These are phyloP conservation scores for Erodium trifolium DNA, from an alignment of 441 rosid genomes.

Conservation along the genomic window DNA sequence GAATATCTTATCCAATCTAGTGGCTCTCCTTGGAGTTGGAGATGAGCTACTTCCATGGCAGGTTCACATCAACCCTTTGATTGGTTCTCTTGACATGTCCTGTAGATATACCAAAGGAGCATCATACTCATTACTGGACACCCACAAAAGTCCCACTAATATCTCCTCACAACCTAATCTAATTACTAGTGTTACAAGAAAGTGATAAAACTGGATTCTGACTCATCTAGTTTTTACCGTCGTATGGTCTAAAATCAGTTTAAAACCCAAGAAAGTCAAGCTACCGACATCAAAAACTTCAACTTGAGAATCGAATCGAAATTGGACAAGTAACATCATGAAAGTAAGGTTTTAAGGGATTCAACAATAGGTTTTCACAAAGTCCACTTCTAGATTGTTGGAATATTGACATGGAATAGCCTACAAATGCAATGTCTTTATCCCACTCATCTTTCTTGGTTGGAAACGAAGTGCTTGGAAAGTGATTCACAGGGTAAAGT, in stretches of 20 bases:
- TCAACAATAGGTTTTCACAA: neutral
- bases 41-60: neutral
- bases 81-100: slow-evolving; percentile 1
- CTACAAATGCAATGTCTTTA: too few species aligned
- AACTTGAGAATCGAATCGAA: too few species aligned
- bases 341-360: neutral
- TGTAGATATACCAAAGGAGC: neutral
- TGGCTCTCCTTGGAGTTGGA: slow-evolving; percentile 5
- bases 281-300: neutral
- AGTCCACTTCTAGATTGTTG: neutral
- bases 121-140: neutral
- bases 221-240: too few species aligned
- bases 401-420: neutral
- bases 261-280: neutral
- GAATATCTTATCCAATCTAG: neutral
- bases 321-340: too few species aligned
- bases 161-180: neutral
- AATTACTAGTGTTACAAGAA: neutral
- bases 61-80: slow-evolving; percentile 4
- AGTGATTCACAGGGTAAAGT: neutral
- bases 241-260: neutral
- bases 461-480: neutral
- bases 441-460: neutral
- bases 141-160: neutral
- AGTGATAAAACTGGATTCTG: too few species aligned